phyloP scores from a whole-genome alignment of 495 filamentous ascomycete species.

The Penicillium chermesinum region DNA sequence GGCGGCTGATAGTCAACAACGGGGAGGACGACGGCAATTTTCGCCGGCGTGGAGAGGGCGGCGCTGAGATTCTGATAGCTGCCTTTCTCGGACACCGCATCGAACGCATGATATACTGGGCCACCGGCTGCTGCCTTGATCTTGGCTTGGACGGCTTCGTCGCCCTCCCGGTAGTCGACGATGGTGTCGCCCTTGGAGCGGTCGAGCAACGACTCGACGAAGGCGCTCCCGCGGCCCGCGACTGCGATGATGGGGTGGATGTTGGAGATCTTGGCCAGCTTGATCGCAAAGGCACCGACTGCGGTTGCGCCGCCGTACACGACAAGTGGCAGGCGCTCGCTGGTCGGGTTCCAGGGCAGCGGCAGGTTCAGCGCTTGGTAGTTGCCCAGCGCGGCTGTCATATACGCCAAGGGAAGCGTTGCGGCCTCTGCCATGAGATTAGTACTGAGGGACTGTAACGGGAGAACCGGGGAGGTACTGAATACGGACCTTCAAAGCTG shows the following conservation, averaged over 20 bases:
- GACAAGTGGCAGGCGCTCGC: conserved; percentile 46
- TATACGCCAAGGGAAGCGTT: conserved; percentile 65
- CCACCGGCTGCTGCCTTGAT: conserved; percentile 19
- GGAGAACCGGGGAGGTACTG: not conserved
- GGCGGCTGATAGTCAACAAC: conserved; percentile 25
- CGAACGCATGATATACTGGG: conserved; percentile 47
- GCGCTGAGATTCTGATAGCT: conserved; percentile 27
- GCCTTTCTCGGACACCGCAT: conserved; percentile 55
- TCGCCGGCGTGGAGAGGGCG: conserved; percentile 27
- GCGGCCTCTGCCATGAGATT: conserved; percentile 48
- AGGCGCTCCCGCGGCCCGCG: conserved; percentile 53
- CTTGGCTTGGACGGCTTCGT: conserved; percentile 16
- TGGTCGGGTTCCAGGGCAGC: conserved; percentile 54
- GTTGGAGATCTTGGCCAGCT: conserved; percentile 60
- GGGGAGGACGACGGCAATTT: conserved; percentile 52
- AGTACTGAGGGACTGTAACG: not conserved
- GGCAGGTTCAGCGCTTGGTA: conserved; percentile 57
- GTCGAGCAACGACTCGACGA: conserved; percentile 58
- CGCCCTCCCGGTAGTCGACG: conserved; percentile 60
- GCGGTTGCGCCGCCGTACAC: conserved; percentile 66
- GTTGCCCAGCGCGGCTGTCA: conserved; percentile 65
- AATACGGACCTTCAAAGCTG: conserved; percentile 56
- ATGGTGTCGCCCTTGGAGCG: conserved; percentile 60
- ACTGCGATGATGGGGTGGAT: conserved; percentile 71
- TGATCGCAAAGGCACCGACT: conserved; percentile 64